These are phyloP conservation scores for Zizania palustris DNA, from an alignment of 202 grass and related monocot genomes.

Conservation along the genomic window DNA sequence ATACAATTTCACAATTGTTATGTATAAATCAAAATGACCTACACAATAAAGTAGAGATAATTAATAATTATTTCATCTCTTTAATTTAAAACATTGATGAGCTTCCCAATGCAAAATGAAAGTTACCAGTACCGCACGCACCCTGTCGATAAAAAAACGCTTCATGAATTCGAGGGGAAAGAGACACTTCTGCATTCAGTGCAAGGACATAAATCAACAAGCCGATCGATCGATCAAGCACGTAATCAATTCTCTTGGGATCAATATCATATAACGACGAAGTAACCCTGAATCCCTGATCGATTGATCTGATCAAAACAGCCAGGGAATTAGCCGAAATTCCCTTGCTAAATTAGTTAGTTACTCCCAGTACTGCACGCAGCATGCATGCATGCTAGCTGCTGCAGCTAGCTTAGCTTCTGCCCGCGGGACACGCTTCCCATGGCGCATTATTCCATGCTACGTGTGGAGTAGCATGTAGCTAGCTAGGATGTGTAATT, in stretches of 20 bases:
- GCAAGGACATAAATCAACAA: conserved; percentile 7
- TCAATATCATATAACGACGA: neutral
- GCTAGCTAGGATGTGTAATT: no score
- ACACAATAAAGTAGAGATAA: no score
- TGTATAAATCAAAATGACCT: no score
- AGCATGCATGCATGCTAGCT: neutral
- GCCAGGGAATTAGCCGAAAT: conserved; percentile 6
- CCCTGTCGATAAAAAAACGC: neutral
- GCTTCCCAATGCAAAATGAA: neutral
- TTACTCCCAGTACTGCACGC: neutral
- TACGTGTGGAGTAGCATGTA: no score
- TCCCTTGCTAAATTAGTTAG: neutral
- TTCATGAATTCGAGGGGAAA: conserved; percentile 28
- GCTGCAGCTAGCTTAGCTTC: no score
- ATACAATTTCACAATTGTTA: no score
- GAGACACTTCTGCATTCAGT: conserved; percentile 12
- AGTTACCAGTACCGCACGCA: neutral
- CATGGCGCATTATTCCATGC: conserved; percentile 2
- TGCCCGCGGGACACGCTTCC: conserved; percentile 4
- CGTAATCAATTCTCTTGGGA: conserved; percentile 9
- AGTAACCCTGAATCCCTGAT: neutral
- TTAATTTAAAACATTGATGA: neutral
- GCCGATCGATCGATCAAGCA: neutral
- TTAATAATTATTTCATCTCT: neutral
- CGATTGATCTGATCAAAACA: neutral